Conservation (phyloP, 2,329 filamentous ascomycete genomes). For the Epichloe elymi region DNA sequence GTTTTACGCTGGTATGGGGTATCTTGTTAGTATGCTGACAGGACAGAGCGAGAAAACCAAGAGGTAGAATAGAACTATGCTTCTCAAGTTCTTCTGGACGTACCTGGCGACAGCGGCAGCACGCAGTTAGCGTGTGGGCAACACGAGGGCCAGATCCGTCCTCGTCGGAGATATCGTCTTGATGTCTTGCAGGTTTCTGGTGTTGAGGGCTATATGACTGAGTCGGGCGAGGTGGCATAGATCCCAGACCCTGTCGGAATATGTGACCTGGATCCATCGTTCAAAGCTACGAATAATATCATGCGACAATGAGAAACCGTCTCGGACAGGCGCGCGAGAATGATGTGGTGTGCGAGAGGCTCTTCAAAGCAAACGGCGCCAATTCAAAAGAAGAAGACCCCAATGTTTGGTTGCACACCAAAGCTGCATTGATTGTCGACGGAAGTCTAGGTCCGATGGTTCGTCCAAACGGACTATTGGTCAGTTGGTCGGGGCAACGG, state of each 20-base stretch:
- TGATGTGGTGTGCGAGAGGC: background rate
- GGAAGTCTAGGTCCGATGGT: background rate
- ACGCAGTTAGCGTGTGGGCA: slow-evolving; percentile 68
- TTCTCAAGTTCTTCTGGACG: slow-evolving; percentile 13
- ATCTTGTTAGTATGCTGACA: slow-evolving; percentile 1
- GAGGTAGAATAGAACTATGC: background rate
- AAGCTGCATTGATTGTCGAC: background rate
- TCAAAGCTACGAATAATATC: background rate
- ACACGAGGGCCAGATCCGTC: slow-evolving; percentile 47
- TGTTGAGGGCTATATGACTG: slow-evolving; percentile 19
- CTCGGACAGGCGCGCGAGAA: background rate
- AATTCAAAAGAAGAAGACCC: background rate
- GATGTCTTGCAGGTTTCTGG: slow-evolving; percentile 15
- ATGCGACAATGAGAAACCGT: background rate
- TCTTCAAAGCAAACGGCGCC: slow-evolving; percentile 1
- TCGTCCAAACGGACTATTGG: background rate
- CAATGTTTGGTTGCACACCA: background rate
- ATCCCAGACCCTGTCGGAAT: slow-evolving; percentile 44
- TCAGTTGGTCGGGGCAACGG: background rate
- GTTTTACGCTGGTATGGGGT: slow-evolving; percentile 63
- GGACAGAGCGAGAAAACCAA: background rate
- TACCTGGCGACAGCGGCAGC: slow-evolving; percentile 68
- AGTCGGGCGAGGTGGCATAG: slow-evolving; percentile 26
- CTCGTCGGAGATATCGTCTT: slow-evolving; percentile 32
- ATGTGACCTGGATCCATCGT: slow-evolving; percentile 47